These are phyloP conservation scores for Xenosphaeropsis pyriputrescens DNA, from an alignment of 2,329 filamentous ascomycete genomes.

Conservation along the genomic window DNA sequence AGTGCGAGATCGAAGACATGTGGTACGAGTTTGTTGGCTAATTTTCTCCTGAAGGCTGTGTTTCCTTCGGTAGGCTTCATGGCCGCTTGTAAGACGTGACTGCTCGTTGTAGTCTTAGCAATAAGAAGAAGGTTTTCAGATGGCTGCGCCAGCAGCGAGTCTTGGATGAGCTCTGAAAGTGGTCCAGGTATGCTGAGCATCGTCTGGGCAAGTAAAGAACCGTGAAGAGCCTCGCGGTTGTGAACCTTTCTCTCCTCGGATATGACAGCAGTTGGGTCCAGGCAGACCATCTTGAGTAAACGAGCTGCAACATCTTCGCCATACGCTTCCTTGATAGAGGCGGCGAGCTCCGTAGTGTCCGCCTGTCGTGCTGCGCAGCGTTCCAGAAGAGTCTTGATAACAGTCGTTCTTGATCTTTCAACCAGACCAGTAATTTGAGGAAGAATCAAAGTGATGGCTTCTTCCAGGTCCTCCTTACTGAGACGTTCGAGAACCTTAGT, in stretches of 20 bases:
- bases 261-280: conserved; percentile 31
- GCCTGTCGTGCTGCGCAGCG: conserved; percentile 57
- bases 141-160: conserved; percentile 47
- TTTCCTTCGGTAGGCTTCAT: conserved; percentile 38
- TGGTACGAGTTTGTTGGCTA: conserved; percentile 42
- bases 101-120: conserved; percentile 33
- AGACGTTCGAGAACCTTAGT: conserved; percentile 71
- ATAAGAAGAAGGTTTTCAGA: conserved; percentile 44
- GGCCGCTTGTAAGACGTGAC: conserved; percentile 49
- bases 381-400: conserved; percentile 73
- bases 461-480: conserved; percentile 70
- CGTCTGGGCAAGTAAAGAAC: conserved; percentile 64
- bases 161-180: conserved; percentile 57
- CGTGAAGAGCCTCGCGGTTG: conserved; percentile 43
- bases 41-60: conserved; percentile 46
- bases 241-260: conserved; percentile 17
- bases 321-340: conserved; percentile 29
- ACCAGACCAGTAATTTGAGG: conserved; percentile 63
- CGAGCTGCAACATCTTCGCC: conserved; percentile 31
- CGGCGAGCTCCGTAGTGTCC: conserved; percentile 33
- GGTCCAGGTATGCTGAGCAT: conserved; percentile 63
- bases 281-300: conserved; percentile 43
- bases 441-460: conserved; percentile 55
- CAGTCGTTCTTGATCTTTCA: conserved; percentile 59
- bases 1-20: conserved; percentile 23